phyloP scores from a whole-genome alignment of 768 basidiomycete genomes.

The Gautieria morchelliformis region DNA sequence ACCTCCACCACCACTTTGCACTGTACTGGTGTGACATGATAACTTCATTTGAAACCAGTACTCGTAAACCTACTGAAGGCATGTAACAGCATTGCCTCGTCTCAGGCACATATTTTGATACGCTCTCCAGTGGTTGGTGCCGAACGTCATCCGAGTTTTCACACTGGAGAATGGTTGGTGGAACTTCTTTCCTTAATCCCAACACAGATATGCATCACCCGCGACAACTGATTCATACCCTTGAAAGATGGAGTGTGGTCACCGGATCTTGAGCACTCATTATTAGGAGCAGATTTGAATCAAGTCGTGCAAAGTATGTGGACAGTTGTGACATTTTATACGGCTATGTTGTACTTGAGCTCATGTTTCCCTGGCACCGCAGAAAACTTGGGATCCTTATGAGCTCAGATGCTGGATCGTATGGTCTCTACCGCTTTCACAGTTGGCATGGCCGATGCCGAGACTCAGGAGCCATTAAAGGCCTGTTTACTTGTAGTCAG shows the following conservation, averaged over 20 bases:
- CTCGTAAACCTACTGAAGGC: constrained; percentile 43
- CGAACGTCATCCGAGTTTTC: constrained; percentile 28
- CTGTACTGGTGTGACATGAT: constrained; percentile 39
- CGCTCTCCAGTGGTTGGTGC: constrained; percentile 20
- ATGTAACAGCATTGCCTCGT: constrained; percentile 31
- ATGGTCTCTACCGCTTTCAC: neutral
- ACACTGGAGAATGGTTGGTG: constrained; percentile 52
- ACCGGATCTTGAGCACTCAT: constrained; percentile 35
- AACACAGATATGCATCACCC: constrained; percentile 51
- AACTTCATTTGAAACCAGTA: constrained; percentile 34
- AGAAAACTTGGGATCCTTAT: neutral
- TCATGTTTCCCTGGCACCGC: neutral
- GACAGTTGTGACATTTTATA: constrained; percentile 21
- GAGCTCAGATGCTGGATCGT: neutral
- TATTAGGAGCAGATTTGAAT: constrained; percentile 50
- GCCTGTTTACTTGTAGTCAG: neutral
- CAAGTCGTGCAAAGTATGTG: constrained; percentile 38
- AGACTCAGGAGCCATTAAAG: neutral
- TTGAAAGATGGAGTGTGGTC: constrained; percentile 50
- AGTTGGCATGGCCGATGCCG: neutral
- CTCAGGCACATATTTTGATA: constrained; percentile 18
- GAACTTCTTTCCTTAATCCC: constrained; percentile 54
- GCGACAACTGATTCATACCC: constrained; percentile 52
- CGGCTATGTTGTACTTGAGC: neutral
- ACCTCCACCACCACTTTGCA: constrained; percentile 23